These are phyloP conservation scores for Drechslerella dactyloides DNA, from an alignment of 2,329 filamentous ascomycete genomes.

Conservation along the genomic window DNA sequence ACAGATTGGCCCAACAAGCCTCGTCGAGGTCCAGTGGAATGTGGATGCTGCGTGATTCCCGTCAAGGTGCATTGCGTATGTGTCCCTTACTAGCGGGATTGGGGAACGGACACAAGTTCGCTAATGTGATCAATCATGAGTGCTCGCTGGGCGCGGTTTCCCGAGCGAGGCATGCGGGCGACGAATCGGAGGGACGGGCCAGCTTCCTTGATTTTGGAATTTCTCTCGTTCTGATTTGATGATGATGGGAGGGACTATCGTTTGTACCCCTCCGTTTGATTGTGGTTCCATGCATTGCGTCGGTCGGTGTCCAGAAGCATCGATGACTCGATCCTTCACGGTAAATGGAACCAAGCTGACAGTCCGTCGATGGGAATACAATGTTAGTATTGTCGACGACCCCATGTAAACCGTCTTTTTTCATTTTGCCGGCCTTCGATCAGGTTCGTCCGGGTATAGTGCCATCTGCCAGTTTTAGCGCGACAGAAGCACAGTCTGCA, in stretches of 20 bases:
- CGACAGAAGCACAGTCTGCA: background rate
- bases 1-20: slow-evolving; percentile 13
- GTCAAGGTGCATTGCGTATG: slow-evolving; percentile 50
- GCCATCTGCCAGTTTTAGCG: background rate
- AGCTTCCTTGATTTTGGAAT: slow-evolving; percentile 16
- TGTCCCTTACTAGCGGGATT: slow-evolving; percentile 34
- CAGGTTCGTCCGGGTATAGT: background rate
- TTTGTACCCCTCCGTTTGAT: no score
- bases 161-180: background rate
- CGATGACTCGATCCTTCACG: slow-evolving; percentile 52
- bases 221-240: background rate
- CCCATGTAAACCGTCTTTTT: slow-evolving; percentile 9
- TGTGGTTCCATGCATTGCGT: background rate
- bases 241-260: background rate
- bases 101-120: slow-evolving; percentile 33
- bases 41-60: slow-evolving; percentile 45
- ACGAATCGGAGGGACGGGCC: slow-evolving; percentile 26
- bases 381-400: slow-evolving; percentile 1
- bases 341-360: slow-evolving; percentile 16
- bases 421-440: background rate
- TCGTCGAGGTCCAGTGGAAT: slow-evolving; percentile 17
- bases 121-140: slow-evolving; percentile 49
- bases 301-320: slow-evolving; percentile 32
- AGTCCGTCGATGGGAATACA: slow-evolving; percentile 16
- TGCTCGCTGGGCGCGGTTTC: slow-evolving; percentile 8